A percentile compares a stretch with the other conserved stretches of the same genome.
Evolutionary conservation across 352 stramenopile genomes (phyloP).

Genomic region (Thalassiosira pacifica): DNA sequence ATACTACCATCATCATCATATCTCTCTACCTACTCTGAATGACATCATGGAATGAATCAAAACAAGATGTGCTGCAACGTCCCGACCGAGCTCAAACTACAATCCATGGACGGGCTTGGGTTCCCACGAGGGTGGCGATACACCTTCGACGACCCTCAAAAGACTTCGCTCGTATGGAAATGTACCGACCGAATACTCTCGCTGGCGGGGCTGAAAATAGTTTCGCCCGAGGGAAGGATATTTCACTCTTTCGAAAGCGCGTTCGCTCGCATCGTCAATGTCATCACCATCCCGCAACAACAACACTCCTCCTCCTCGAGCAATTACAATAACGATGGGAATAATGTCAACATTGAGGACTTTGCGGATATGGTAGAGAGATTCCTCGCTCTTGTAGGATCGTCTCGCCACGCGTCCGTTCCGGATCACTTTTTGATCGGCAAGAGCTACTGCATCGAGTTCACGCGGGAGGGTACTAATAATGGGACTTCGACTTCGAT

Average conservation of each 20-base stretch:
- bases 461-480: conserved; percentile 1
- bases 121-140: conserved; percentile 54
- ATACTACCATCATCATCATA: background rate
- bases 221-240: conserved; percentile 21
- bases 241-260: conserved; percentile 49
- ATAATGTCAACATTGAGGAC: background rate
- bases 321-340: too few species aligned
- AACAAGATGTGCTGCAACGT: conserved; percentile 53
- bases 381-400: conserved; percentile 48
- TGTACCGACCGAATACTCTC: conserved; percentile 10
- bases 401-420: conserved; percentile 15
- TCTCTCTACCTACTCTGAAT: too few species aligned
- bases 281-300: too few species aligned
- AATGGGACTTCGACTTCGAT: background rate
- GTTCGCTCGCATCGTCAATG: too few species aligned
- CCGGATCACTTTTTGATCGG: conserved; percentile 59
- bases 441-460: conserved; percentile 47
- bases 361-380: conserved; percentile 25
- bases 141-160: conserved; percentile 51
- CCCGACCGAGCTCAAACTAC: conserved; percentile 46
- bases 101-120: conserved; percentile 20
- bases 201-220: conserved; percentile 44
- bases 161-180: background rate
- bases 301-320: too few species aligned
- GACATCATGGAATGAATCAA: background rate